Percentiles rank a stretch among this genome's conserved stretches.
phyloP scores from a whole-genome alignment of 192 early-diverging fungal genomes.

The Gryganskiella cystojenkinii region DNA sequence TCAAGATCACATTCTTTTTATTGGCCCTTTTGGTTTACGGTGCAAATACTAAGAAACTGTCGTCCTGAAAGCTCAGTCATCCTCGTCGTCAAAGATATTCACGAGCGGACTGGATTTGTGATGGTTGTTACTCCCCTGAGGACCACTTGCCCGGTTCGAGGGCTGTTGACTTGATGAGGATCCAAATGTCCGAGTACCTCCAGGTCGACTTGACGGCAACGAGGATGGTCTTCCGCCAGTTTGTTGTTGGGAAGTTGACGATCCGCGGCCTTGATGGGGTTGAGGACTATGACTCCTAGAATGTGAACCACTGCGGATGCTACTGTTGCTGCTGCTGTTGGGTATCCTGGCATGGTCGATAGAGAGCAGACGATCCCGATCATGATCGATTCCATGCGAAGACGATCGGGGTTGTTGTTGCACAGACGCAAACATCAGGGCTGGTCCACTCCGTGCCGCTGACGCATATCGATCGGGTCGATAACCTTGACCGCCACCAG shows the following conservation, averaged over 20 bases:
- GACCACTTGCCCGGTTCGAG: too few relatives aligned
- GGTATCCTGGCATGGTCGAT: constrained; percentile 3
- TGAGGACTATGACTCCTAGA: constrained; percentile 36
- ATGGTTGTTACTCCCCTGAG: neutral
- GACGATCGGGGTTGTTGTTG: constrained; percentile 28
- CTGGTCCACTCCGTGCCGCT: constrained; percentile 26
- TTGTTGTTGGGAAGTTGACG: neutral
- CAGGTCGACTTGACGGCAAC: constrained; percentile 26
- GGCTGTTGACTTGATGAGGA: neutral
- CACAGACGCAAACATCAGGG: constrained; percentile 50
- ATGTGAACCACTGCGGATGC: constrained; percentile 8
- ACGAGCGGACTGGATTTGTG: constrained; percentile 23
- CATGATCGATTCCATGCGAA: constrained; percentile 2
- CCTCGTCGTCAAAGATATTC: constrained; percentile 28
- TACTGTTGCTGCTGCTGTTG: too few relatives aligned
- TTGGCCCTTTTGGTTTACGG: too few relatives aligned
- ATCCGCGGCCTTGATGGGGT: neutral
- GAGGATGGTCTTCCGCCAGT: neutral
- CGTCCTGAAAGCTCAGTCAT: constrained; percentile 2
- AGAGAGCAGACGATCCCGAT: constrained; percentile 26
- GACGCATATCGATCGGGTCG: constrained; percentile 11
- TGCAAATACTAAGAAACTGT: too few relatives aligned
- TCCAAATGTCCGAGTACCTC: constrained; percentile 44
- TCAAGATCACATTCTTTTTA: too few relatives aligned
- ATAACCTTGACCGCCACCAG: neutral